Evolutionary conservation across 2,329 filamentous ascomycete genomes (phyloP).

Genomic region (Monilinia polystroma): DNA sequence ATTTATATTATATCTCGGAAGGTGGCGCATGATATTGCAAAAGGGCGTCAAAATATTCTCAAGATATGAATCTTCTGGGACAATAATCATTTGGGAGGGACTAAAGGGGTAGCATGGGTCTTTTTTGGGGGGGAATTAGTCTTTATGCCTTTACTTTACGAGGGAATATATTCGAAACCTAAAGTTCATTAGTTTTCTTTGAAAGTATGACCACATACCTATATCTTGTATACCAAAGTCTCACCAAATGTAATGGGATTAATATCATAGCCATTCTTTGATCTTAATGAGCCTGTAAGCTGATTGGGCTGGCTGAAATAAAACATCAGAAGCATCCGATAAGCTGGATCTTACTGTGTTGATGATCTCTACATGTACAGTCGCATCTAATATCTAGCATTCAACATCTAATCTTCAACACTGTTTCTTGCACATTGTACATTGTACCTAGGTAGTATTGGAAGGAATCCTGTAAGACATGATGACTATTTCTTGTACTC

Average conservation of each 20-base stretch:
- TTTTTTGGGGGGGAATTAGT: slow-evolving; percentile 1
- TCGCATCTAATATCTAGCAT: too few species aligned
- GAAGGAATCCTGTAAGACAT: not conserved
- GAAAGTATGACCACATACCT: not conserved
- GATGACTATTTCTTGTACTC: not conserved
- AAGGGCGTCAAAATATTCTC: slow-evolving; percentile 19
- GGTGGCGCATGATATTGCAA: slow-evolving; percentile 12
- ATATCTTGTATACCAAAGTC: not conserved
- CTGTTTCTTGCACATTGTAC: too few species aligned
- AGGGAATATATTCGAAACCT: not conserved
- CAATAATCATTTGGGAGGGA: slow-evolving; percentile 11
- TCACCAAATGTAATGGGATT: not conserved
- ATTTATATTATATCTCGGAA: slow-evolving; percentile 21
- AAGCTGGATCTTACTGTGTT: not conserved
- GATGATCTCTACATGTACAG: not conserved
- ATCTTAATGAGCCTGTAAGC: not conserved
- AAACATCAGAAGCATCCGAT: not conserved
- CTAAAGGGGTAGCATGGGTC: not conserved
- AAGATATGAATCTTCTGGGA: slow-evolving; percentile 23
- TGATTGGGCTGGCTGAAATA: not conserved
- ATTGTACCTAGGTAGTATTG: not conserved
- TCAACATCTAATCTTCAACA: too few species aligned
- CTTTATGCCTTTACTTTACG: not conserved
- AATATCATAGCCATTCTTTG: not conserved
- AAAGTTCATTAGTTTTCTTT: too few species aligned